Percentiles rank a stretch among this genome's conserved stretches.
phyloP scores from a whole-genome alignment of 305 asterid species.

The Lippia alba region DNA sequence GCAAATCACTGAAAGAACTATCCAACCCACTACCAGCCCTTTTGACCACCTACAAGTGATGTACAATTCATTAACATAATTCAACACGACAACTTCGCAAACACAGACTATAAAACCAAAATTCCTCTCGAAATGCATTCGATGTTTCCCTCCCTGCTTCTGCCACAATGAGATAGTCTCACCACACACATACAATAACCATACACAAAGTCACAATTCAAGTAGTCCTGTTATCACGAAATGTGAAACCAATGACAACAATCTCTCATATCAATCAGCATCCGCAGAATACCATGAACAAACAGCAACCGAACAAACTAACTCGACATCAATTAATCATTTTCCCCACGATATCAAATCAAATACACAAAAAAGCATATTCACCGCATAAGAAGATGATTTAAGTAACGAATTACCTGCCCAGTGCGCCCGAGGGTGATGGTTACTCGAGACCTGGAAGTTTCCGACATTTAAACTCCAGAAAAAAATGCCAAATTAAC shows the following conservation, averaged over 20 bases:
- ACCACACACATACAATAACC: conserved; percentile 5
- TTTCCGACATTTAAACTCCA: conserved; percentile 58
- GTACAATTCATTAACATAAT: conserved; percentile 12
- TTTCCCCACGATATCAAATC: background rate
- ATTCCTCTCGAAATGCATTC: conserved; percentile 16
- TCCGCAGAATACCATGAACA: background rate
- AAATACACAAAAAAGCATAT: background rate
- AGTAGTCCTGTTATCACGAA: background rate
- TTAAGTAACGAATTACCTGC: conserved; percentile 52
- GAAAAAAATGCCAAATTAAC: conserved; percentile 25
- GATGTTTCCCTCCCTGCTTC: conserved; percentile 3
- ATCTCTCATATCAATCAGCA: background rate
- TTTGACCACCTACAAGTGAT: conserved; percentile 70
- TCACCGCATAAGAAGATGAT: background rate
- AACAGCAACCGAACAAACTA: conserved; percentile 5
- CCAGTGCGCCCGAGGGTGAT: conserved; percentile 82
- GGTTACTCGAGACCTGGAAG: conserved; percentile 80
- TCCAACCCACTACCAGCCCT: conserved; percentile 52
- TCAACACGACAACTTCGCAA: conserved; percentile 6
- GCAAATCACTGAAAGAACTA: conserved; percentile 40
- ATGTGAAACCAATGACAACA: background rate
- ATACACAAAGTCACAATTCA: conserved; percentile 1
- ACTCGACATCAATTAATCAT: background rate
- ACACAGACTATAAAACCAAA: background rate
- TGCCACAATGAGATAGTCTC: conserved; percentile 22